Base-by-base conservation (phyloP, 2,329 filamentous ascomycete genomes). In the Achaetomium macrosporum region DNA sequence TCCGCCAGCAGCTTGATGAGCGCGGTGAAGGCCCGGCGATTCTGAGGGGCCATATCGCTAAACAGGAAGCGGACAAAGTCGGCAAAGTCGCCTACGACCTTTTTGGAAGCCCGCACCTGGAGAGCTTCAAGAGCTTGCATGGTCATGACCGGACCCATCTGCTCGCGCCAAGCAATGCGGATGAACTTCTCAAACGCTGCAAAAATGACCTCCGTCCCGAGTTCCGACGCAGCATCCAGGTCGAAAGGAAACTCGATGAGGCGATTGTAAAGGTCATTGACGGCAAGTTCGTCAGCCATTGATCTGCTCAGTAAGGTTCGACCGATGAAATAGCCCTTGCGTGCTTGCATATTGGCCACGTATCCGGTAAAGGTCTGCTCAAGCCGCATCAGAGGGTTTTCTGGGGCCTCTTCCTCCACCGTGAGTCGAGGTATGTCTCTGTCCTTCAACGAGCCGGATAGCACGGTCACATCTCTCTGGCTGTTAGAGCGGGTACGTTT, bases 161-260 rank as follows among this genome's bases (percentile, higher is more conserved):
- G 85, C 59, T 92, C 87, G 54, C 81, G 84, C 92, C 92, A 97
- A 12, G 88, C 90, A 57, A 90, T 85, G 54, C 83, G 84, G 55
- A 96, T 73, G 61, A 96, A 97, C 57, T 95, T 96, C 67, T 96
- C 91, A 66, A 96, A 97, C 0, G 91, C 87, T 25, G 88, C 87
- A 65, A 96, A 95, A 5, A 97, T 78, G 17, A 92, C 84, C 64
- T 96, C 90, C 9, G 92, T 83, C 3, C 84, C 80, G 9, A 88
- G 78, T 54, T 96, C 90, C 0, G 83, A 79, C 2, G 88, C 83
- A 10, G 84, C 75, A 49, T 95, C 87, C 58, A 88, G 78, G 63
- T 89, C 90, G 48, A 82, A 85, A 0, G 90, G 88, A 58, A 87
- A 87, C 66, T 96, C 90, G 16, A 95, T 83, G 13, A 96, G 77